Evolutionary conservation across 2,329 filamentous ascomycete genomes (phyloP).

Genomic region (Microascus cirrosus): DNA sequence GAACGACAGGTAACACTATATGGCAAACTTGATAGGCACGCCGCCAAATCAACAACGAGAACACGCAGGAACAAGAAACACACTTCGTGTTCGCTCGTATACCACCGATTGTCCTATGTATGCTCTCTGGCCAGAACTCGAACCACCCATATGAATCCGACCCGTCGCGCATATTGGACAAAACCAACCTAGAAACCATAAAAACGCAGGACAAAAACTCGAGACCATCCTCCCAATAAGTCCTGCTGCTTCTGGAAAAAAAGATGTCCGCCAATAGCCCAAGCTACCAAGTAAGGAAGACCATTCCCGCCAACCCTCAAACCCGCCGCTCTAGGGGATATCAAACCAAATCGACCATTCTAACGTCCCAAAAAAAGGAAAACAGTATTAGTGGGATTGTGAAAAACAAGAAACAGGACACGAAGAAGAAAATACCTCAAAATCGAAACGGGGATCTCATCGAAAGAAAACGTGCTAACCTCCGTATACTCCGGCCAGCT

Average conservation of each 20-base stretch:
- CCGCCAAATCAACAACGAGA: too few species aligned
- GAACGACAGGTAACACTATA: too few species aligned
- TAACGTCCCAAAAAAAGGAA: neutral
- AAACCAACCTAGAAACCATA: too few species aligned
- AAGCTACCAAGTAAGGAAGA: neutral
- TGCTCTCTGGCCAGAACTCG: too few species aligned
- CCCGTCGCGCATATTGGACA: too few species aligned
- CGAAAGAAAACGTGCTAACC: neutral
- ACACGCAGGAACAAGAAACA: too few species aligned
- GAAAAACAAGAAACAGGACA: conserved; percentile 2
- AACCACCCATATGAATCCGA: too few species aligned
- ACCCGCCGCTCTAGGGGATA: neutral
- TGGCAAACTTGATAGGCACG: too few species aligned
- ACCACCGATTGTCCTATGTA: too few species aligned
- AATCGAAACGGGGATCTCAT: neutral
- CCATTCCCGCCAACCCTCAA: neutral
- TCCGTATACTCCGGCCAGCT: neutral
- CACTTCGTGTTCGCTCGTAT: too few species aligned
- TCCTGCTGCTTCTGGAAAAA: neutral
- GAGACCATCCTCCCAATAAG: neutral
- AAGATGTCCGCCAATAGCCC: neutral
- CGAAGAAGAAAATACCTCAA: conserved; percentile 1
- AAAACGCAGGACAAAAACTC: too few species aligned
- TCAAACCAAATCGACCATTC: neutral
- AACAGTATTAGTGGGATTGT: neutral